A percentile compares a stretch with the other conserved stretches of the same genome.
Conservation (phyloP, 2,329 filamentous ascomycete genomes). For the Parastagonospora nodorum region DNA sequence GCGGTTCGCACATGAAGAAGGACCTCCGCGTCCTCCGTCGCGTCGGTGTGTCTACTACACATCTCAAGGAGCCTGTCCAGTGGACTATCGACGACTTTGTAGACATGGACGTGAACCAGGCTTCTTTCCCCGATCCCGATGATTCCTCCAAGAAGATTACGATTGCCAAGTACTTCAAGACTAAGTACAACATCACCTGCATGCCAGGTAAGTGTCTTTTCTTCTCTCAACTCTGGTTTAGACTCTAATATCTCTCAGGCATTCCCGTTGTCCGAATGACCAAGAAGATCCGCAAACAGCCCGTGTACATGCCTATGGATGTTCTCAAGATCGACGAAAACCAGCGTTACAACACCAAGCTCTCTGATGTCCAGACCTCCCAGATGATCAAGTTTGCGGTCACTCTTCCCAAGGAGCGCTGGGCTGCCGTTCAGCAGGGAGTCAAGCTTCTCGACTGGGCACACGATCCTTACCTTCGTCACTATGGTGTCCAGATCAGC, state of each 20-base stretch:
- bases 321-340: slow-evolving; percentile 58
- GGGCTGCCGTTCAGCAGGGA: slow-evolving; percentile 68
- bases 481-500: slow-evolving; percentile 76
- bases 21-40: slow-evolving; percentile 51
- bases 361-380: slow-evolving; percentile 69
- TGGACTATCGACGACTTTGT: slow-evolving; percentile 60
- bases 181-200: slow-evolving; percentile 57
- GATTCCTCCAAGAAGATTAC: slow-evolving; percentile 60
- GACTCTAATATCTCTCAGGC: slow-evolving; percentile 21
- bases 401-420: slow-evolving; percentile 72
- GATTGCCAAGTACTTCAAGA: slow-evolving; percentile 64
- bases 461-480: slow-evolving; percentile 69
- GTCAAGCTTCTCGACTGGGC: slow-evolving; percentile 70
- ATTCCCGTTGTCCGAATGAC: slow-evolving; percentile 65
- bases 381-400: slow-evolving; percentile 95
- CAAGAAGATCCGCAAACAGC: slow-evolving; percentile 51
- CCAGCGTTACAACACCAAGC: slow-evolving; percentile 63
- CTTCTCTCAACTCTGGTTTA: background rate
- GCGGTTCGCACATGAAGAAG: slow-evolving; percentile 30
- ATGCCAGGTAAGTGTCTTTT: slow-evolving; percentile 31
- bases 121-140: slow-evolving; percentile 62
- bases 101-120: slow-evolving; percentile 48
- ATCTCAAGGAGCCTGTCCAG: slow-evolving; percentile 45
- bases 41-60: slow-evolving; percentile 48
- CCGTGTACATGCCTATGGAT: slow-evolving; percentile 62